A percentile compares a stretch with the other conserved stretches of the same genome.
phyloP scores from a whole-genome alignment of 352 stramenopile genomes.

The Bremia lactucae region DNA sequence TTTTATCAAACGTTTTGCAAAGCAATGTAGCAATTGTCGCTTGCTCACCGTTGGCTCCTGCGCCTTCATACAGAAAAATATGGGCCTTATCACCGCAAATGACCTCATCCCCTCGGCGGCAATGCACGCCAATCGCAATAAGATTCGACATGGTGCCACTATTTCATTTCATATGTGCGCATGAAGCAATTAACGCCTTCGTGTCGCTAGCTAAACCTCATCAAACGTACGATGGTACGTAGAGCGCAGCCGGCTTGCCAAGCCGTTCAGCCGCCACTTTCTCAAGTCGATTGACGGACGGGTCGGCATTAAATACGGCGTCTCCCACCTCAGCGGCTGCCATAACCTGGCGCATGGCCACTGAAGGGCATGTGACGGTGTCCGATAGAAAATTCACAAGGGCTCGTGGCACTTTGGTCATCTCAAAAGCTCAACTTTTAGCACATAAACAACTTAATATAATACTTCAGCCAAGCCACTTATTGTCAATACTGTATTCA shows the following conservation, averaged over 20 bases:
- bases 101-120: slow-evolving; percentile 87
- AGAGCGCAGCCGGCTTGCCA: slow-evolving; percentile 91
- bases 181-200: background rate
- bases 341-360: slow-evolving; percentile 89
- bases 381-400: slow-evolving; percentile 92
- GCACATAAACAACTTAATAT: no score
- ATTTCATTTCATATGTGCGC: no score
- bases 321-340: slow-evolving; percentile 65
- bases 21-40: background rate
- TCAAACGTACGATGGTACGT: slow-evolving; percentile 85
- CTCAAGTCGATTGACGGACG: slow-evolving; percentile 91
- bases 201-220: background rate
- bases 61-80: slow-evolving; percentile 95
- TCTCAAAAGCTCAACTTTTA: background rate
- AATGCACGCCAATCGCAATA: slow-evolving; percentile 90
- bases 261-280: slow-evolving; percentile 86
- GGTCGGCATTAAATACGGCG: slow-evolving; percentile 81
- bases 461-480: background rate
- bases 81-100: slow-evolving; percentile 92
- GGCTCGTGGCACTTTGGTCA: slow-evolving; percentile 14
- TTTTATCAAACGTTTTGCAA: slow-evolving; percentile 2
- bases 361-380: slow-evolving; percentile 91
- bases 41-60: slow-evolving; percentile 64
- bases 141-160: slow-evolving; percentile 97
- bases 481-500: background rate